Conservation (phyloP, 176 grass and related monocot species). For the Eragrostis curvula region DNA sequence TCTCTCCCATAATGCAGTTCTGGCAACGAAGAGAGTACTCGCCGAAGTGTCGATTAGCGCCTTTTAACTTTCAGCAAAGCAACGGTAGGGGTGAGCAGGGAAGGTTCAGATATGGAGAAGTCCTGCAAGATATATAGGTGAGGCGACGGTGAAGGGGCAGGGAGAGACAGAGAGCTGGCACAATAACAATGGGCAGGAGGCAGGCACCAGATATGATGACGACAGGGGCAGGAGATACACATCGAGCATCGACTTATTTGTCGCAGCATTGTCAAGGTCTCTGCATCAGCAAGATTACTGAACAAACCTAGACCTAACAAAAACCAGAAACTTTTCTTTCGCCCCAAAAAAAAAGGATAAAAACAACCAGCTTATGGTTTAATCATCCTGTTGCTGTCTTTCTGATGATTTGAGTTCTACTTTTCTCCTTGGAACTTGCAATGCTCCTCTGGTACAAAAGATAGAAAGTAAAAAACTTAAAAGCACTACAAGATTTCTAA, state of each 20-base stretch:
- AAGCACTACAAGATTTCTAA: no score
- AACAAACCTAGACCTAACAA: background rate
- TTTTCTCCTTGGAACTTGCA: no score
- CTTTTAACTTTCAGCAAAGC: background rate
- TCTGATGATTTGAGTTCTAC: no score
- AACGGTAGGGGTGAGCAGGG: slow-evolving; percentile 1
- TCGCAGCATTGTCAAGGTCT: slow-evolving; percentile 7
- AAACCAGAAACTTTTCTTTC: background rate
- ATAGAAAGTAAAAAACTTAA: no score
- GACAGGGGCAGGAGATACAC: background rate
- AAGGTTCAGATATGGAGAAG: slow-evolving; percentile 17
- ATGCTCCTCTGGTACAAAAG: no score
- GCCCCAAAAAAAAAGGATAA: background rate
- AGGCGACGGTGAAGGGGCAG: no score
- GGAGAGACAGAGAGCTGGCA: background rate
- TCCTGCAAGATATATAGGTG: slow-evolving; percentile 21
- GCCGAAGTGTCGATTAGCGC: background rate
- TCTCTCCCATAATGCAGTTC: slow-evolving; percentile 37
- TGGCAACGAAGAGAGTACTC: background rate
- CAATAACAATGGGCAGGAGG: slow-evolving; percentile 10
- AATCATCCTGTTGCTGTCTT: no score
- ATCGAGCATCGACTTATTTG: background rate
- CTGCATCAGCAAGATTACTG: background rate
- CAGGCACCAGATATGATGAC: no score
- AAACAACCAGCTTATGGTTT: no score